phyloP scores from a whole-genome alignment of 2,329 filamentous ascomycete genomes.

The Aspergillus hiratsukae region DNA sequence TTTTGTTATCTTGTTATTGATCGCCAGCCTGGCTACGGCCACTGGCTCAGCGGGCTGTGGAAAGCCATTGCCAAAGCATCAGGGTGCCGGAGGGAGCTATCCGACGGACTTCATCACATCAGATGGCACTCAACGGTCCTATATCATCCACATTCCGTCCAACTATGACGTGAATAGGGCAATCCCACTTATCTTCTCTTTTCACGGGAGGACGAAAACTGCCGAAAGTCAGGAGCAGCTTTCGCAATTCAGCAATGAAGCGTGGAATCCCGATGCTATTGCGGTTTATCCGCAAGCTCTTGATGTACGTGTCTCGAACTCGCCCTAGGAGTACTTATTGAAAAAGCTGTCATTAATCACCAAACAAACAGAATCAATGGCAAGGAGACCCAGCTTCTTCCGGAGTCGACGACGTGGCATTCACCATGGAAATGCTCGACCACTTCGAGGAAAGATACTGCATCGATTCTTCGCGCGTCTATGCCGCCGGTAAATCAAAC shows the following conservation, averaged over 20 bases:
- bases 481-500: constrained; percentile 51
- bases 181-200: constrained; percentile 45
- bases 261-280: constrained; percentile 43
- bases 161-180: constrained; percentile 35
- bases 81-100: constrained; percentile 2
- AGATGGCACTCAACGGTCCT: constrained; percentile 18
- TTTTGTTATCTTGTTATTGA: constrained; percentile 3
- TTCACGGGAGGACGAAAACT: constrained; percentile 41
- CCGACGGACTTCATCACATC: constrained; percentile 12
- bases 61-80: constrained; percentile 9
- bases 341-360: background rate
- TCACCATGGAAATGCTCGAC: constrained; percentile 42
- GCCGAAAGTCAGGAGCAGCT: constrained; percentile 38
- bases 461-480: constrained; percentile 43
- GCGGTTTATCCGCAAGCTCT: constrained; percentile 44
- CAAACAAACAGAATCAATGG: constrained; percentile 29
- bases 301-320: constrained; percentile 17
- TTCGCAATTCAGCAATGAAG: constrained; percentile 44
- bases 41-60: constrained; percentile 16
- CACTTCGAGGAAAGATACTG: constrained; percentile 41
- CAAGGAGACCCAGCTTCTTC: constrained; percentile 41
- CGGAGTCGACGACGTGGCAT: constrained; percentile 42
- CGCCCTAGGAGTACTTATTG: background rate
- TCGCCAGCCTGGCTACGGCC: constrained; percentile 6
- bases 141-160: constrained; percentile 22